Conservation (phyloP, 2,329 filamentous ascomycete genomes). For the Talaromyces islandicus region DNA sequence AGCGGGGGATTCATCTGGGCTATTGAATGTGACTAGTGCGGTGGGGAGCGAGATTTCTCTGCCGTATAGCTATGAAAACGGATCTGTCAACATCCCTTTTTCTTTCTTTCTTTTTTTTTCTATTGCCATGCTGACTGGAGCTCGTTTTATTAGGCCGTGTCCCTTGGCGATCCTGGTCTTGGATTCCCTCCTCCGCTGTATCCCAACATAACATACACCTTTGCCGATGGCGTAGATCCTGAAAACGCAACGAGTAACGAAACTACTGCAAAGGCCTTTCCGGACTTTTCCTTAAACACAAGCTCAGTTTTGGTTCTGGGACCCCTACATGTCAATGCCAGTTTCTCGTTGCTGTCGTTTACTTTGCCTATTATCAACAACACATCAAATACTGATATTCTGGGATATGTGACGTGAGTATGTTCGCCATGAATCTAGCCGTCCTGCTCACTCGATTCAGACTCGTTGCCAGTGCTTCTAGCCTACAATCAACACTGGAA, state of each 20-base stretch:
- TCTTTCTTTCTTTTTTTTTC: background rate
- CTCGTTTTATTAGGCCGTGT: constrained; percentile 31
- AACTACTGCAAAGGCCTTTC: constrained; percentile 32
- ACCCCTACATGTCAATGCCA: constrained; percentile 65
- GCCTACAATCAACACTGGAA: constrained; percentile 39
- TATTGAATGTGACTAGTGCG: constrained; percentile 60
- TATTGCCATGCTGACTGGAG: background rate
- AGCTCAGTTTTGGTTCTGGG: constrained; percentile 66
- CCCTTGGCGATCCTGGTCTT: constrained; percentile 55
- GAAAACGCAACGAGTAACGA: constrained; percentile 18
- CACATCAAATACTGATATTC: constrained; percentile 53
- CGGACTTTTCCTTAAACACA: constrained; percentile 36
- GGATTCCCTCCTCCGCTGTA: constrained; percentile 70
- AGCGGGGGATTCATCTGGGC: constrained; percentile 50
- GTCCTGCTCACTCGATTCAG: constrained; percentile 47
- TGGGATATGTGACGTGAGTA: constrained; percentile 74
- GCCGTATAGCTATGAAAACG: constrained; percentile 56
- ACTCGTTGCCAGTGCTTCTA: constrained; percentile 48
- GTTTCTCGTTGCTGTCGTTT: constrained; percentile 71
- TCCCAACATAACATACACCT: constrained; percentile 66
- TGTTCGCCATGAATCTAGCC: constrained; percentile 51
- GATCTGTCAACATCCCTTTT: constrained; percentile 29
- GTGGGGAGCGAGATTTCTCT: constrained; percentile 40
- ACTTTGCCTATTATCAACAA: constrained; percentile 74
- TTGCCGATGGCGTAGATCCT: constrained; percentile 16